Evolutionary conservation across 108 stramenopile species (phyloP), one percentile per base, ranked within the genome.

Genomic region (Heterococcus sp.): DNA sequence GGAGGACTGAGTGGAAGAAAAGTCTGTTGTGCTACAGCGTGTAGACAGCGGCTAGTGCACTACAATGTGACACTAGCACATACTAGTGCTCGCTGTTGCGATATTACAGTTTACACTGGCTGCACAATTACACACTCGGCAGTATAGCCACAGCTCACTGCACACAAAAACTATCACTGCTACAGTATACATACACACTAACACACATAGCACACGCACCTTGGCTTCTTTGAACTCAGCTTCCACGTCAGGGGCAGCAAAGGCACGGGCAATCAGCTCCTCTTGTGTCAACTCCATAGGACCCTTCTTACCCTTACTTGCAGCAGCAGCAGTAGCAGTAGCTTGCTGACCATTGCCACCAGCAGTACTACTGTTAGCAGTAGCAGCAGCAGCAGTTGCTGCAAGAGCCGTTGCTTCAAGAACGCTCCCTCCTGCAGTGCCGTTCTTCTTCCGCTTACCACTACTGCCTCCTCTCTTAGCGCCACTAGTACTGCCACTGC

Each of bases 221-320:
- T 97, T 97, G 83, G 93, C 94, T 33, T 89, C 87, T 73, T 88
- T 84, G 83, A 98, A 98, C 32, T 97, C 97, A 64, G 94, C 92
- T 29, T 90, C 86, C 38, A 93, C 89, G 69, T 95, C 93, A 21
- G 89, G 83, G 0, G 92, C 85, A 3, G 94, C 95, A 88, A 98
- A 98, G 21, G 96, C 96, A 36, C 91, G 88, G 5, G 89, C 78
- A 0, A 98, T 93, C 30, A 98, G 85, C 81, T 96, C 93, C 65
- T 91, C 94, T 84, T 98, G 95, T 37, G 83, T 71, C 34, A 78
- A 70, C 39, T 29, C 28, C 5, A 32, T 2, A 32, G 2, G 34
- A 5, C 2, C 73, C 58, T 14, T 3, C 73, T 35, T 35, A 31
- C 5, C 73, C 73, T 28, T 38, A 3, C 46, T 35, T n/a, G 11